phyloP scores from a whole-genome alignment of 495 filamentous ascomycete genomes.

The Xylaria nigripes region DNA sequence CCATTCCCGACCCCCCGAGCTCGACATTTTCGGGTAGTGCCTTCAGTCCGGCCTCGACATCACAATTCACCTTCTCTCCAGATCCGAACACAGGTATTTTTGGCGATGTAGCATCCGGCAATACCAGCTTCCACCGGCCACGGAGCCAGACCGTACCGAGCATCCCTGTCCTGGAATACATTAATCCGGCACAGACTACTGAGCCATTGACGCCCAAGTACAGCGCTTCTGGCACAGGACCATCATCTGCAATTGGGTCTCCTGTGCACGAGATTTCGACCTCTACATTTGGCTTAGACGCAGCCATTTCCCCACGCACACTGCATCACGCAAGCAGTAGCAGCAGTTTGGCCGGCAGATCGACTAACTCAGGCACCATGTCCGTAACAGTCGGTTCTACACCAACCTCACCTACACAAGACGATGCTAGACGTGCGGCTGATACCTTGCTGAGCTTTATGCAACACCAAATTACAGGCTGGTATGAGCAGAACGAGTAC shows the following conservation, averaged over 20 bases:
- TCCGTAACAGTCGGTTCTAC: slow-evolving; percentile 36
- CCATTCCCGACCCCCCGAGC: slow-evolving; percentile 53
- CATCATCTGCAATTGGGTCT: slow-evolving; percentile 61
- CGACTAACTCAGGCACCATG: slow-evolving; percentile 34
- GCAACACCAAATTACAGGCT: slow-evolving; percentile 56
- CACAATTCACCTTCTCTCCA: slow-evolving; percentile 72
- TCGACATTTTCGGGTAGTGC: slow-evolving; percentile 66
- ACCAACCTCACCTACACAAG: slow-evolving; percentile 68
- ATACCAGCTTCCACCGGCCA: slow-evolving; percentile 59
- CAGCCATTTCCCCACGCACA: slow-evolving; percentile 42
- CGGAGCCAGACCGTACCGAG: slow-evolving; percentile 89
- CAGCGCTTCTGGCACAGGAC: slow-evolving; percentile 45
- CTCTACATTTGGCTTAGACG: slow-evolving; percentile 44
- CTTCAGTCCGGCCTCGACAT: slow-evolving; percentile 76
- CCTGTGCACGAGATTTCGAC: slow-evolving; percentile 52
- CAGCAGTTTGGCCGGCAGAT: slow-evolving; percentile 39
- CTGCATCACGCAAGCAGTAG: slow-evolving; percentile 49
- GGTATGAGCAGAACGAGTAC: slow-evolving; percentile 76
- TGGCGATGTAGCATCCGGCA: slow-evolving; percentile 39
- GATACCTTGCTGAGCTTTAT: slow-evolving; percentile 84
- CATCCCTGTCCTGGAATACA: slow-evolving; percentile 58
- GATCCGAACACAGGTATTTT: slow-evolving; percentile 65
- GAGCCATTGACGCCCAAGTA: slow-evolving; percentile 62
- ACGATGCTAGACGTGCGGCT: slow-evolving; percentile 78
- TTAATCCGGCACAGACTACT: slow-evolving; percentile 52